Conservation (phyloP, 2,329 filamentous ascomycete species). For the Diaporthe velutina region DNA sequence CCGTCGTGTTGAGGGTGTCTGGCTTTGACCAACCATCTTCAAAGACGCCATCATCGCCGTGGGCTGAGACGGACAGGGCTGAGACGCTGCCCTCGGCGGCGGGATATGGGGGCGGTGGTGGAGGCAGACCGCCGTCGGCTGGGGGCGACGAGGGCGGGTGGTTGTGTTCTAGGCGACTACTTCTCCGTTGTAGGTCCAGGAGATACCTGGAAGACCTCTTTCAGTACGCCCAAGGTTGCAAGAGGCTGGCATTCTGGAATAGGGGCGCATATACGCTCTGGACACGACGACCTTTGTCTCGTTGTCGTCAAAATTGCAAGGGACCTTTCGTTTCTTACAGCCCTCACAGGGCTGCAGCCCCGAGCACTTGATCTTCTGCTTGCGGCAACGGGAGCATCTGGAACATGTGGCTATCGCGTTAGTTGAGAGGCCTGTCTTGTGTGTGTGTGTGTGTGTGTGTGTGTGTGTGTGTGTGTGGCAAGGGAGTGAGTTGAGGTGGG, state of each 20-base stretch:
- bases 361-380: conserved; percentile 60
- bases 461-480: too few species aligned
- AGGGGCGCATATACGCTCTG: conserved; percentile 51
- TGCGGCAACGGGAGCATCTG: conserved; percentile 59
- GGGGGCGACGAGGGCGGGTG: conserved; percentile 21
- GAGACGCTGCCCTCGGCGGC: conserved; percentile 17
- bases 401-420: conserved; percentile 56
- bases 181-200: conserved; percentile 41
- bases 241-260: conserved; percentile 23
- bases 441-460: too few species aligned
- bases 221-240: conserved; percentile 16
- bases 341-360: conserved; percentile 56
- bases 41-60: neutral
- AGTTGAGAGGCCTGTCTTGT: neutral
- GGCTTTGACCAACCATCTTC: neutral
- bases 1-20: neutral
- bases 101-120: neutral
- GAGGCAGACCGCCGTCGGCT: conserved; percentile 19
- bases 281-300: conserved; percentile 64
- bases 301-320: conserved; percentile 58
- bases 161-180: conserved; percentile 36
- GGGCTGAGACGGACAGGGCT: conserved; percentile 7
- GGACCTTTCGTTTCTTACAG: conserved; percentile 57
- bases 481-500: too few species aligned
- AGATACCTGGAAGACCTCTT: conserved; percentile 41